A percentile compares a stretch with the other conserved stretches of the same genome.
Evolutionary conservation across 2,329 filamentous ascomycete genomes (phyloP).

Genomic region (Aspergillus viridinutans): DNA sequence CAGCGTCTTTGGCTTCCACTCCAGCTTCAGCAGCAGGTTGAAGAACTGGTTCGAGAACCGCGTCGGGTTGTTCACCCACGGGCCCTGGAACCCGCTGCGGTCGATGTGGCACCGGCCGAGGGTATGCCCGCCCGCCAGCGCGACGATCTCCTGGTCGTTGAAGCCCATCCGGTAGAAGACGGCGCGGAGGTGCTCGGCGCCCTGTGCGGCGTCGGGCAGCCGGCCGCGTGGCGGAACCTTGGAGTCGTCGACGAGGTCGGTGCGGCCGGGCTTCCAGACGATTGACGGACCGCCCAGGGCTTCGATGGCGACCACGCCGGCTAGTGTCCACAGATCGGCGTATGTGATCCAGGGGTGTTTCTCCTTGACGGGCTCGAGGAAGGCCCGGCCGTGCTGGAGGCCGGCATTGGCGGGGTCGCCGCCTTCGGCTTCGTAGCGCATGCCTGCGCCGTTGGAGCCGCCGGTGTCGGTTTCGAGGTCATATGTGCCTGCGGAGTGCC

Average conservation of each 20-base stretch:
- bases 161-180: constrained; percentile 61
- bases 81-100: constrained; percentile 54
- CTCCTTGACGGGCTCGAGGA: constrained; percentile 59
- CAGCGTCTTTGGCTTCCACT: constrained; percentile 54
- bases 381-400: constrained; percentile 59
- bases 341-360: constrained; percentile 62
- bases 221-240: constrained; percentile 57
- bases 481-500: constrained; percentile 63
- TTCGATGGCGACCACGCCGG: constrained; percentile 55
- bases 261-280: constrained; percentile 55
- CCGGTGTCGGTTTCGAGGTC: constrained; percentile 57
- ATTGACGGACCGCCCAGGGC: constrained; percentile 59
- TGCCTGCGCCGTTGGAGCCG: constrained; percentile 61
- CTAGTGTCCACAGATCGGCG: constrained; percentile 62
- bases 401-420: constrained; percentile 63
- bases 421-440: constrained; percentile 62
- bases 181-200: constrained; percentile 51
- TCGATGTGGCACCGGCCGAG: constrained; percentile 54
- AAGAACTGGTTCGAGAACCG: constrained; percentile 58
- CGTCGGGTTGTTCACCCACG: constrained; percentile 59
- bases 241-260: constrained; percentile 59
- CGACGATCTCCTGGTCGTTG: constrained; percentile 58
- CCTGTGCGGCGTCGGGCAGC: constrained; percentile 52
- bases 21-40: constrained; percentile 47
- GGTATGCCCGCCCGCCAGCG: constrained; percentile 54